These are phyloP conservation scores for Cladosporium sp. DNA, from an alignment of 2,329 filamentous ascomycete genomes.

Conservation along the genomic window DNA sequence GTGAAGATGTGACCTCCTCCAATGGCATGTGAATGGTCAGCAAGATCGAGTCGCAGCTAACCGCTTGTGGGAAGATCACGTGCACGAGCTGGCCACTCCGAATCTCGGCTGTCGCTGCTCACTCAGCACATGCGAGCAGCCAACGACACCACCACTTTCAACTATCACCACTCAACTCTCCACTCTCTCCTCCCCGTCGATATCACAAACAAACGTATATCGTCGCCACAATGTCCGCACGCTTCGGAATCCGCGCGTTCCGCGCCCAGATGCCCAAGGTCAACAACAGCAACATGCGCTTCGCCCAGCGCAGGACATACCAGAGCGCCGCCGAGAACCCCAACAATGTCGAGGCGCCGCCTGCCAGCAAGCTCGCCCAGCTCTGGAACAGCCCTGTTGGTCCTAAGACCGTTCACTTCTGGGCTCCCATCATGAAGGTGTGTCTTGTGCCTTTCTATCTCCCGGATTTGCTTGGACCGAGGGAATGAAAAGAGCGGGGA, in stretches of 20 bases:
- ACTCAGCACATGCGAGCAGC: neutral
- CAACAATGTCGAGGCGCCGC: constrained; percentile 21
- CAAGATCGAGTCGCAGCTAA: no score
- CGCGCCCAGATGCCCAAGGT: constrained; percentile 46
- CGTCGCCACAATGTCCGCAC: constrained; percentile 48
- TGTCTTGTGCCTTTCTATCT: constrained; percentile 10
- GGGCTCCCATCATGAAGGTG: constrained; percentile 93
- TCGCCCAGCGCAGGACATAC: constrained; percentile 56
- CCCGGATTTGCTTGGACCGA: no score
- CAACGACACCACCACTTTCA: constrained; percentile 1
- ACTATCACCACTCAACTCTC: neutral
- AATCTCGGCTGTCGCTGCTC: neutral
- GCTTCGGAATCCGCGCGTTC: constrained; percentile 55
- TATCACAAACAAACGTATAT: neutral
- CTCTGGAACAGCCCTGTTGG: constrained; percentile 54
- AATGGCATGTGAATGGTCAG: no score
- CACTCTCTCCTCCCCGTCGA: neutral
- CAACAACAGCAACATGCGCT: constrained; percentile 26
- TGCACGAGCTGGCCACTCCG: neutral
- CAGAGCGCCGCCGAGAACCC: constrained; percentile 57
- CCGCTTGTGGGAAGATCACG: no score
- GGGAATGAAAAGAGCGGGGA: constrained; percentile 4
- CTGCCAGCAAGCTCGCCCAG: constrained; percentile 57
- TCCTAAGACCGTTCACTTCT: constrained; percentile 89
- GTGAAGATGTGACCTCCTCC: no score